phyloP scores from a whole-genome alignment of 75 land plant genomes.

The Gnetum montanum region DNA sequence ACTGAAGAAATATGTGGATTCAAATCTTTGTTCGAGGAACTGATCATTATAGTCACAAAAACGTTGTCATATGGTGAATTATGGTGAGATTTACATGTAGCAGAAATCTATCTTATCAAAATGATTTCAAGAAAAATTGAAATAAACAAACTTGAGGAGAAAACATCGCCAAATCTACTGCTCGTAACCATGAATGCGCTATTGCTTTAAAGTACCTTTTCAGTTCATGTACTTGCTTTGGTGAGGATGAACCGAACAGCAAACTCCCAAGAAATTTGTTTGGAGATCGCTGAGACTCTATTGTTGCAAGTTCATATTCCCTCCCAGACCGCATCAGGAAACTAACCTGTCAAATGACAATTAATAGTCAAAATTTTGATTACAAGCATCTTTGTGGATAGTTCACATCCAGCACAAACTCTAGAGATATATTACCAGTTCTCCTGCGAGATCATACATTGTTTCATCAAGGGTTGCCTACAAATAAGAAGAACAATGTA shows the following conservation, averaged over 20 bases:
- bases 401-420: background rate
- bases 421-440: constrained; percentile 51
- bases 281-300: constrained; percentile 54
- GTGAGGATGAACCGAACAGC: constrained; percentile 45
- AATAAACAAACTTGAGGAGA: background rate
- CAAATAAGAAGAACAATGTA: constrained; percentile 2
- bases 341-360: constrained; percentile 51
- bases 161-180: background rate
- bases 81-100: background rate
- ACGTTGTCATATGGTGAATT: background rate
- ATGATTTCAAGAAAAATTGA: background rate
- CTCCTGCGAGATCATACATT: constrained; percentile 97
- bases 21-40: constrained; percentile 58
- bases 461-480: constrained; percentile 97
- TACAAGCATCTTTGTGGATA: no score
- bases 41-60: no score
- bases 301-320: constrained; percentile 57
- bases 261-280: constrained; percentile 73
- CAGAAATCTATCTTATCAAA: background rate
- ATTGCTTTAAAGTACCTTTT: constrained; percentile 44
- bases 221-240: constrained; percentile 28
- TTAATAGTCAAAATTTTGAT: no score
- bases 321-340: constrained; percentile 91
- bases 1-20: constrained; percentile 83
- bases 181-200: no score